These are phyloP conservation scores for Trichosanthes truncata DNA, from an alignment of 306 rosid genomes.

Conservation along the genomic window DNA sequence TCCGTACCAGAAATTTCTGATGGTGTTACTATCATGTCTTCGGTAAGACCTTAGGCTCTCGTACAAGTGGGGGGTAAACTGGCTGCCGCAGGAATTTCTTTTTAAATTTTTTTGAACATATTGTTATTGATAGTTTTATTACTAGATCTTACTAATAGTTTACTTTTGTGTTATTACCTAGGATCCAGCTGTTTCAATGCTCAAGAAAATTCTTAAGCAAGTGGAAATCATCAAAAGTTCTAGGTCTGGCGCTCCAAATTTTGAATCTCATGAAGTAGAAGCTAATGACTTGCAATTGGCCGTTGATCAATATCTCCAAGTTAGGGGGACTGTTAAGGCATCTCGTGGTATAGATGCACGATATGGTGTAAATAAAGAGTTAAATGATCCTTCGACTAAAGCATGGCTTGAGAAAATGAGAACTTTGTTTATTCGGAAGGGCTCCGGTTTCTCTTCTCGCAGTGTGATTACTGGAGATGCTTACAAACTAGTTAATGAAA, in stretches of 20 bases:
- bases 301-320: conserved; percentile 68
- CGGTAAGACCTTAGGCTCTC: conserved; percentile 39
- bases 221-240: conserved; percentile 62
- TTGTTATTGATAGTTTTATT: not conserved
- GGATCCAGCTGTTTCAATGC: conserved; percentile 79
- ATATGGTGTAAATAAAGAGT: conserved; percentile 63
- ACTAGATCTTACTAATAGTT: not conserved
- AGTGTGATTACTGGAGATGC: conserved; percentile 94
- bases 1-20: conserved; percentile 94
- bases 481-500: conserved; percentile 67
- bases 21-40: conserved; percentile 76
- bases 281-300: conserved; percentile 65
- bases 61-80: conserved; percentile 7
- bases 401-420: conserved; percentile 95
- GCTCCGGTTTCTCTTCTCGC: conserved; percentile 96
- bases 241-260: conserved; percentile 77
- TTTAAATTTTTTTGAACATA: not conserved
- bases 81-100: conserved; percentile 1
- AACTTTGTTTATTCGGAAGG: conserved; percentile 76
- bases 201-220: conserved; percentile 66
- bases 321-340: conserved; percentile 67
- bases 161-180: conserved; percentile 14
- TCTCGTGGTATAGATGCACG: conserved; percentile 56
- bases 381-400: conserved; percentile 54
- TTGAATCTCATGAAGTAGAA: conserved; percentile 73